Base-by-base conservation (phyloP, 345 rosid species). In the Clarkia xantiana region DNA sequence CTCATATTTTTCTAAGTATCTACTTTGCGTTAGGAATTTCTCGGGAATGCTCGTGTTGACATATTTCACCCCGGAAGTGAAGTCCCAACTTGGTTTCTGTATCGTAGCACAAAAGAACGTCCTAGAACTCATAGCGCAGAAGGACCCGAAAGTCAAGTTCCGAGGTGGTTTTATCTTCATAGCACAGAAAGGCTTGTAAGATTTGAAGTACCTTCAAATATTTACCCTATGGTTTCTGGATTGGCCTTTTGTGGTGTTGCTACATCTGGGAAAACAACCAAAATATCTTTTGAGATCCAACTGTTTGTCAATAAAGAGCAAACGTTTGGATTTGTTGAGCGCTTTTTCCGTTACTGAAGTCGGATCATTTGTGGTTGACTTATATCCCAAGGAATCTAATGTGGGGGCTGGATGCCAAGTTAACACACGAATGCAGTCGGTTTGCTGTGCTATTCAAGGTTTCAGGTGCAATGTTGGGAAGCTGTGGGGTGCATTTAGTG, bases 31-130 rank as follows among this genome's bases (percentile, higher is more conserved):
- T 12, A 20, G 20, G 47, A 38, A 4, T 40, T 48, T 11, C 22
- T 57, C 6, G 61, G 47, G 4, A 25, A 57, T 18, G 1, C 61
- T 11, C 53, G 53, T 14, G 11, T 47, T 10, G 53, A 49, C 47
- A 57, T 48, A 40, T 14, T 57, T 7, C 40, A 47, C 42, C 41
- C 53, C 19, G 53, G 61, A 57, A 48, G 54, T 23, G 39, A 49
- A 40, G 15, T 57, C 36, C 54, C 61, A 22, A 23, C n/a, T 14
- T 57, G 19, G 34, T 40, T 57, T 14, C 18, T n/a, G n/a, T n/a
- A n/a, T n/a, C n/a, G n/a, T n/a, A n/a, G n/a, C n/a, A n/a, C n/a
- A n/a, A n/a, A n/a, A n/a, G n/a, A n/a, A n/a, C n/a, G n/a, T n/a
- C n/a, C n/a, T n/a, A n/a, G n/a, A n/a, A n/a, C n/a, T n/a, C n/a